Evolutionary conservation across 768 basidiomycete genomes (phyloP).

Genomic region (Boletus bicolor): DNA sequence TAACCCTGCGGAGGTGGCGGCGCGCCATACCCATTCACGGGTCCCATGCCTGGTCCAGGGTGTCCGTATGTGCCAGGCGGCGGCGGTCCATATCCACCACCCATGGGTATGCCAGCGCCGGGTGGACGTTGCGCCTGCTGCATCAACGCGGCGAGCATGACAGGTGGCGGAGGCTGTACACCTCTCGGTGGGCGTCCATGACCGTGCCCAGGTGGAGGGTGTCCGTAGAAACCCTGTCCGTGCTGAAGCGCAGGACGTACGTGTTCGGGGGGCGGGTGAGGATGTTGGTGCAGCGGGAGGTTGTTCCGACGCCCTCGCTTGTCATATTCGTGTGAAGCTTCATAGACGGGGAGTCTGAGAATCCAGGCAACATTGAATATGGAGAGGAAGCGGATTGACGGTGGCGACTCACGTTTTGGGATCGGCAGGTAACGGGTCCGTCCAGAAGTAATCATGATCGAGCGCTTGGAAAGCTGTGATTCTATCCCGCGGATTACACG

Average conservation of each 20-base stretch:
- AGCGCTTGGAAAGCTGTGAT: constrained; percentile 84
- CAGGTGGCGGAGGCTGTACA: constrained; percentile 13
- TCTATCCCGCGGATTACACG: constrained; percentile 78
- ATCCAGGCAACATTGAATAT: not conserved
- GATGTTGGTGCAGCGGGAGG: constrained; percentile 26
- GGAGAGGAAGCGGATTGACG: not conserved
- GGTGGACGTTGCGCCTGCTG: constrained; percentile 20
- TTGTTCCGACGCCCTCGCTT: constrained; percentile 60
- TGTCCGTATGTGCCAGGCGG: constrained; percentile 17
- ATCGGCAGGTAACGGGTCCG: constrained; percentile 81
- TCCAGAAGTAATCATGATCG: constrained; percentile 95
- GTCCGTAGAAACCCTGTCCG: constrained; percentile 27
- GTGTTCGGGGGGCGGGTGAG: constrained; percentile 29
- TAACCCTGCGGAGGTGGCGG: constrained; percentile 13
- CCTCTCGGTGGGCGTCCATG: constrained; percentile 23
- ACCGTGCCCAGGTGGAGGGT: constrained; percentile 32
- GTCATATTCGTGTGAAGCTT: constrained; percentile 82
- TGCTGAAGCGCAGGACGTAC: constrained; percentile 34
- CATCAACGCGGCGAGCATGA: constrained; percentile 32
- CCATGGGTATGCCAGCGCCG: constrained; percentile 5
- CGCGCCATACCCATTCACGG: constrained; percentile 17
- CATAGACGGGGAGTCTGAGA: constrained; percentile 66
- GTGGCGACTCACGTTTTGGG: constrained; percentile 61
- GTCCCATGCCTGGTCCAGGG: constrained; percentile 5
- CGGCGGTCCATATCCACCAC: constrained; percentile 12